Base-by-base conservation (phyloP, 2,329 filamentous ascomycete species). In the Aspergillus piperis region DNA sequence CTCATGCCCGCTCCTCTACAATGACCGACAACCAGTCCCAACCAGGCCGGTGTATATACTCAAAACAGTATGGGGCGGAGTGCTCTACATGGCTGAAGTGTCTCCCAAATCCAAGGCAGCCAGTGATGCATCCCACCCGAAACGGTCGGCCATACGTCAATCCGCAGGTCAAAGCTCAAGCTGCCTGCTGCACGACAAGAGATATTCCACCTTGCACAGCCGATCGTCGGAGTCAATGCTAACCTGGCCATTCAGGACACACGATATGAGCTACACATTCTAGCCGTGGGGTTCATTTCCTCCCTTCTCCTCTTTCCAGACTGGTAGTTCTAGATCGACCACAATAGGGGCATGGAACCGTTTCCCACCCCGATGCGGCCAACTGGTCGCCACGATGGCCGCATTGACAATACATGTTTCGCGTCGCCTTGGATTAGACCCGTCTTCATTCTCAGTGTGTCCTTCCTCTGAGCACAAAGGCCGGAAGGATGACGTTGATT, bases 331-430 rank as follows among this genome's bases (percentile, higher is more conserved):
- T 30, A 96, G 70, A 71, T 96, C 91, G 11, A 96, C 87, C n/a
- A 96, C 88, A 66, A 96, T 89, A 19, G 91, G 88, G 71, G 92
- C 90, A 75, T 93, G 87, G 75, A 90, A 87, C 62, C 76, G 81
- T 73, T 88, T 90, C 15, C 86, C 86, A 1, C 76, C 80, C 32
- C 60, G 68, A 64, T 89, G 86, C 53, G 88, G 88, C 76, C 86
- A 88, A 62, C 84, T 87, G 21, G 82, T 87, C 47, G 86, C 86
- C 81, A 90, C 84, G 63, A 93, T 87, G 19, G 91, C 87, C 27
- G 90, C 90, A 76, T 96, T 96, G 66, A 95, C 84, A 56, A 96
- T 79, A 71, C 88, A 93, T 1, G 90, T 95, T 78, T 94, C 89
- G 61, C 72, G 79, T 66, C 85, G 81, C 49, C 80, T 58, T 36